phyloP scores from a whole-genome alignment of 2,329 filamentous ascomycete species.

The Aspergillus sp. region DNA sequence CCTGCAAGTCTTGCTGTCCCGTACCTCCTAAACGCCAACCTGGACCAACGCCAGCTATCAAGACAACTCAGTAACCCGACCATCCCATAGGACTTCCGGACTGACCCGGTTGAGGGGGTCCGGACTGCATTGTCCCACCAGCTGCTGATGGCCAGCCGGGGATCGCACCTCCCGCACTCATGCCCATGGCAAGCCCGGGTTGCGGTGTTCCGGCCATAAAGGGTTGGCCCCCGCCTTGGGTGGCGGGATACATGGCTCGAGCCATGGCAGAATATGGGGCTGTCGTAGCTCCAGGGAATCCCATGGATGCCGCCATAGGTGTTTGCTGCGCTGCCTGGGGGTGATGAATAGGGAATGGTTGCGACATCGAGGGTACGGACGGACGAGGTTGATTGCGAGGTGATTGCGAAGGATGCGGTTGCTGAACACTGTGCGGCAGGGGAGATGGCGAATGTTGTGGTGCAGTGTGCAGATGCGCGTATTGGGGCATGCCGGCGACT shows the following conservation, averaged over 20 bases:
- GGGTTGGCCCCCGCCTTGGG: conserved; percentile 27
- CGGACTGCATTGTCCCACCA: conserved; percentile 30
- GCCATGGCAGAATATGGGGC: conserved; percentile 29
- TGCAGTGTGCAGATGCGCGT: conserved; percentile 33
- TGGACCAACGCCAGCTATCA: conserved; percentile 16
- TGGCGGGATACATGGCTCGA: conserved; percentile 32
- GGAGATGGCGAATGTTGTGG: conserved; percentile 35
- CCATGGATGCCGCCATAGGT: conserved; percentile 29
- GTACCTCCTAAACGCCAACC: conserved; percentile 1
- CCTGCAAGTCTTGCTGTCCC: background rate
- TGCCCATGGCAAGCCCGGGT: conserved; percentile 29
- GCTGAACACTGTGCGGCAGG: conserved; percentile 25
- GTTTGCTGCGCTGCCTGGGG: conserved; percentile 28
- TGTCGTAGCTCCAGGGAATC: conserved; percentile 26
- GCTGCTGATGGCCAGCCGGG: conserved; percentile 31
- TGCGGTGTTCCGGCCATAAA: conserved; percentile 30
- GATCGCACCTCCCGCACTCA: conserved; percentile 28
- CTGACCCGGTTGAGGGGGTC: conserved; percentile 32
- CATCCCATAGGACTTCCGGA: conserved; percentile 33
- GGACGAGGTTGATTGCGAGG: conserved; percentile 35
- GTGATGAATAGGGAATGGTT: conserved; percentile 32
- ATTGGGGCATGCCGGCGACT: conserved; percentile 37
- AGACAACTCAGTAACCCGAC: conserved; percentile 28
- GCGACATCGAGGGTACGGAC: conserved; percentile 31
- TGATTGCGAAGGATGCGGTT: conserved; percentile 36